Percentiles rank a stretch among this genome's conserved stretches.
Evolutionary conservation across 345 rosid species (phyloP).

Genomic region (Linum lewisii): DNA sequence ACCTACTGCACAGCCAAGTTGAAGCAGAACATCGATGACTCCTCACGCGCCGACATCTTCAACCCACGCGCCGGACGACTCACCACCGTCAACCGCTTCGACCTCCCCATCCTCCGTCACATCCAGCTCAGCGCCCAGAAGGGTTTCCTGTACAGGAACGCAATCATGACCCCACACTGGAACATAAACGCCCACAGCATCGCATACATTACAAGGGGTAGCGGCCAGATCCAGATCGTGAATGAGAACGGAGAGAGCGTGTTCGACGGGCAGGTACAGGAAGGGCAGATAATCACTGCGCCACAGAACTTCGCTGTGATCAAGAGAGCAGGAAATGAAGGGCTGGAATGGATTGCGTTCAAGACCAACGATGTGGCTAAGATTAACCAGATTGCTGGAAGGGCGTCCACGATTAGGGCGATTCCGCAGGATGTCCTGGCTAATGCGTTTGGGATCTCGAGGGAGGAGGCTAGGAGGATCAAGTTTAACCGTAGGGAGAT

Average conservation of each 20-base stretch:
- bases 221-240: constrained; percentile 24
- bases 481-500: constrained; percentile 17
- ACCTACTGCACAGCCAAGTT: constrained; percentile 44
- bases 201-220: constrained; percentile 23
- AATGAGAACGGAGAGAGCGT: constrained; percentile 19
- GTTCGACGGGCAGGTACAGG: constrained; percentile 20
- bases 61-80: constrained; percentile 59
- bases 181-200: constrained; percentile 35
- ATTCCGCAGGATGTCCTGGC: constrained; percentile 28
- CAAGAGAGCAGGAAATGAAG: constrained; percentile 21
- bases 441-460: constrained; percentile 26
- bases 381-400: constrained; percentile 23
- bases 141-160: constrained; percentile 38
- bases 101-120: constrained; percentile 40
- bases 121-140: constrained; percentile 47
- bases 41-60: constrained; percentile 42
- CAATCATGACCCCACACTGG: constrained; percentile 25
- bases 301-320: constrained; percentile 29
- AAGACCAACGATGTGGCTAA: constrained; percentile 24
- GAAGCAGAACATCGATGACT: constrained; percentile 33
- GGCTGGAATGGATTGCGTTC: constrained; percentile 32
- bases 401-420: constrained; percentile 17
- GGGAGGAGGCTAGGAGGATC: constrained; percentile 25
- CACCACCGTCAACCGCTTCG: constrained; percentile 39
- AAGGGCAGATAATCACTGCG: constrained; percentile 26